Conservation (phyloP, 768 basidiomycete genomes). For the Omphalotus guepiniiformis region DNA sequence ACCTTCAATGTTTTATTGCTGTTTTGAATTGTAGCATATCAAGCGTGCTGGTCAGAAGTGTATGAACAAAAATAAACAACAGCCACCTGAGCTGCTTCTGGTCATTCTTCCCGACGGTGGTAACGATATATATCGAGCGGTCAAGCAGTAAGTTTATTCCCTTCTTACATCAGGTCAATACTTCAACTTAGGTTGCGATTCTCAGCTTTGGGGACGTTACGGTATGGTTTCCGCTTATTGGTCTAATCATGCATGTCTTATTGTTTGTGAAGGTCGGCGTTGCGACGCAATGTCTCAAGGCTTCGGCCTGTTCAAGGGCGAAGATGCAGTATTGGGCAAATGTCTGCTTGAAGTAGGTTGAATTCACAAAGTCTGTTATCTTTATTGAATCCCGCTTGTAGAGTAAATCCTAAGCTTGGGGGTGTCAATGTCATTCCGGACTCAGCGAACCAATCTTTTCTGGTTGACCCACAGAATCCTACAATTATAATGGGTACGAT, state of each 20-base stretch:
- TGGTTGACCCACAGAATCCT: slow-evolving; percentile 5
- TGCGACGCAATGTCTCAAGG: slow-evolving; percentile 52
- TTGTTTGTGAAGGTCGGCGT: slow-evolving; percentile 39
- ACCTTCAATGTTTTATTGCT: too few relatives aligned
- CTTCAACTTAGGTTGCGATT: neutral
- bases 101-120: slow-evolving; percentile 49
- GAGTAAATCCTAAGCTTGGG: neutral
- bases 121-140: slow-evolving; percentile 49
- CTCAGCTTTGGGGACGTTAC: slow-evolving; percentile 29
- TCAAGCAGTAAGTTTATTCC: slow-evolving; percentile 46
- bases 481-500: slow-evolving; percentile 8
- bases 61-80: slow-evolving; percentile 26
- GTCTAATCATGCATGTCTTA: slow-evolving; percentile 21
- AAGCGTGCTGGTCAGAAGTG: slow-evolving; percentile 33
- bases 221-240: slow-evolving; percentile 18
- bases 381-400: neutral
- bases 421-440: neutral
- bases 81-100: slow-evolving; percentile 40
- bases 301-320: slow-evolving; percentile 36
- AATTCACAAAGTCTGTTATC: neutral
- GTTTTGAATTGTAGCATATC: too few relatives aligned
- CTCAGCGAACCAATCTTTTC: neutral
- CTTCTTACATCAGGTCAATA: neutral
- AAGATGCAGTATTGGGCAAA: slow-evolving; percentile 52
- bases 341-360: slow-evolving; percentile 43